Evolutionary conservation across 371 early-diverging fungal species (phyloP), one percentile per base, ranked within the genome.

Genomic region (Umbelopsis sp.): DNA sequence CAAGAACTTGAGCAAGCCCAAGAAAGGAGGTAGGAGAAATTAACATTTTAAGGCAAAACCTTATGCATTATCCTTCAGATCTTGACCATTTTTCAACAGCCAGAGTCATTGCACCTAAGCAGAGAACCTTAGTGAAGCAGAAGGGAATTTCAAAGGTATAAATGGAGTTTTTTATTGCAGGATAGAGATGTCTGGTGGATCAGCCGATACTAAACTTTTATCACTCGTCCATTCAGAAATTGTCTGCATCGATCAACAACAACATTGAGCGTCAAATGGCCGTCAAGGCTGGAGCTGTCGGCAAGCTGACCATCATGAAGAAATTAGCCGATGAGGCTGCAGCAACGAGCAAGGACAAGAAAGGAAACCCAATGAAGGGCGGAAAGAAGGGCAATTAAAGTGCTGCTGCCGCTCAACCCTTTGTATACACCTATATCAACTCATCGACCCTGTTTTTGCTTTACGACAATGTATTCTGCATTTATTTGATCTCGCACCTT

Each of bases 251-350:
- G 53, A 90, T 86, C 75, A 89, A 86, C 74, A 80, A 79, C 66
- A 86, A 84, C 64, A 89, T 90, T 65, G 90, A 90, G 71, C 78
- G 78, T 37, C 84, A 86, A 74, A 90, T 90, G 90, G 84, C 90
- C 6, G 81, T 87, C 24, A 80, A 86, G 57, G 90, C 90, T 11
- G 87, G 87, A 63, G 88, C 90, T n/a, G 83, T 86, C 38, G 89
- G 90, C 75, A 90, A 90, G 72, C 67, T 90, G 24, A 90, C 88
- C 18, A 87, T 90, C 64, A 88, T 90, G 88, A 89, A 89, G 76
- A 76, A 80, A 20, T 62, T 86, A 20, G 89, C 89, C 16, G 87
- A 85, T 24, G 81, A 78, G 41, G 76, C 72, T 65, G 22, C 75
- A 50, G 71, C 76, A 29, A 77, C 78, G 16, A 76, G 79, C 32